A percentile compares a stretch with the other conserved stretches of the same genome.
Conservation (phyloP, 2,329 filamentous ascomycete species). For the Aureobasidium namibiae region DNA sequence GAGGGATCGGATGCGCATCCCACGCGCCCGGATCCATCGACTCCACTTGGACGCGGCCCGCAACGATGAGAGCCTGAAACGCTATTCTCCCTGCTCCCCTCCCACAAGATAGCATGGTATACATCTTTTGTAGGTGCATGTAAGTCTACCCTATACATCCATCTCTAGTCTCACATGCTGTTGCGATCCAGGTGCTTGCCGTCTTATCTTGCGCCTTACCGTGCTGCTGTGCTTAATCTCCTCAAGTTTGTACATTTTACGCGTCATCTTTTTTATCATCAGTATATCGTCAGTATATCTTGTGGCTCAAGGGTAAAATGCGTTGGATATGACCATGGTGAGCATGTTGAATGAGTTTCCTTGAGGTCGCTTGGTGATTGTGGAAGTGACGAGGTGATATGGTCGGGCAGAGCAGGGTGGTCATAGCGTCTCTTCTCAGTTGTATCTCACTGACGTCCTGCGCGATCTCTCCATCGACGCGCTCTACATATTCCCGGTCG, state of each 20-base stretch:
- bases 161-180: not conserved
- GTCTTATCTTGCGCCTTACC: not conserved
- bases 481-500: not conserved
- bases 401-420: not conserved
- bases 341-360: not conserved
- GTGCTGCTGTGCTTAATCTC: not conserved
- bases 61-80: not conserved
- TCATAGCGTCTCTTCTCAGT: not conserved
- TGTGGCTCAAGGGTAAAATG: not conserved
- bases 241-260: not conserved
- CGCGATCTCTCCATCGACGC: not conserved
- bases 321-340: not conserved
- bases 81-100: not conserved
- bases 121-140: not conserved
- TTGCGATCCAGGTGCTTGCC: not conserved
- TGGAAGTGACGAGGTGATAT: too few relatives aligned
- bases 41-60: slow-evolving; percentile 4
- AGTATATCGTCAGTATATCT: too few relatives aligned
- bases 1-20: not conserved
- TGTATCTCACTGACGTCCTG: not conserved
- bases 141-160: too few relatives aligned
- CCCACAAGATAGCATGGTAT: not conserved
- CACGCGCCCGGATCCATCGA: slow-evolving; percentile 3
- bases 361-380: not conserved
- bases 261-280: not conserved